phyloP scores from a whole-genome alignment of 1,284 basidiomycete genomes.

The Schizophyllum commune region DNA sequence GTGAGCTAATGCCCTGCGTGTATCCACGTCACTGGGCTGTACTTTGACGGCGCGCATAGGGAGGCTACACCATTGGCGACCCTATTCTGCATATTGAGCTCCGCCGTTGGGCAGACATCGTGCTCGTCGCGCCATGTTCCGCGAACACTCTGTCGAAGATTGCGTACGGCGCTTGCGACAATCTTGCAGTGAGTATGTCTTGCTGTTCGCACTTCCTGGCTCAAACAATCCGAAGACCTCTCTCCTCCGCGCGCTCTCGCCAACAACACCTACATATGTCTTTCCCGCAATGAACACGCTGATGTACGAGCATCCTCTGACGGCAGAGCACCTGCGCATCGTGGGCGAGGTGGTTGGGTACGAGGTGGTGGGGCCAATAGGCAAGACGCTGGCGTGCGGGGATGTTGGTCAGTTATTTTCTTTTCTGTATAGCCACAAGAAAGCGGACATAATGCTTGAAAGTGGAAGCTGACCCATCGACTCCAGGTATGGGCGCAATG shows the following conservation, averaged over 20 bases:
- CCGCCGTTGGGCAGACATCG: constrained; percentile 92
- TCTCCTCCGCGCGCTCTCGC: constrained; percentile 79
- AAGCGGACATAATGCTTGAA: neutral
- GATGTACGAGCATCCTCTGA: constrained; percentile 96
- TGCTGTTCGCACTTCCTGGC: neutral
- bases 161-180: constrained; percentile 83
- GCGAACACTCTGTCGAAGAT: constrained; percentile 96
- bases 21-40: neutral
- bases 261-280: constrained; percentile 76
- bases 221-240: constrained; percentile 56
- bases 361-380: constrained; percentile 77
- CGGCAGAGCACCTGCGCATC: constrained; percentile 68
- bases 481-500: constrained; percentile 82
- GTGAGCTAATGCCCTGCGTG: constrained; percentile 31
- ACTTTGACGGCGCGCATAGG: constrained; percentile 24
- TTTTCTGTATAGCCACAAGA: neutral
- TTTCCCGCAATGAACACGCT: constrained; percentile 99
- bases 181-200: constrained; percentile 60
- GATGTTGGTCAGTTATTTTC: constrained; percentile 62
- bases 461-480: neutral
- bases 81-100: constrained; percentile 97
- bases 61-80: constrained; percentile 68
- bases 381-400: constrained; percentile 86
- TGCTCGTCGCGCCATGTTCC: constrained; percentile 90
- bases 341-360: constrained; percentile 74